A percentile compares a stretch with the other conserved stretches of the same genome.
phyloP scores from a whole-genome alignment of 2,329 filamentous ascomycete genomes.

The Verticillium nonalfalfae region DNA sequence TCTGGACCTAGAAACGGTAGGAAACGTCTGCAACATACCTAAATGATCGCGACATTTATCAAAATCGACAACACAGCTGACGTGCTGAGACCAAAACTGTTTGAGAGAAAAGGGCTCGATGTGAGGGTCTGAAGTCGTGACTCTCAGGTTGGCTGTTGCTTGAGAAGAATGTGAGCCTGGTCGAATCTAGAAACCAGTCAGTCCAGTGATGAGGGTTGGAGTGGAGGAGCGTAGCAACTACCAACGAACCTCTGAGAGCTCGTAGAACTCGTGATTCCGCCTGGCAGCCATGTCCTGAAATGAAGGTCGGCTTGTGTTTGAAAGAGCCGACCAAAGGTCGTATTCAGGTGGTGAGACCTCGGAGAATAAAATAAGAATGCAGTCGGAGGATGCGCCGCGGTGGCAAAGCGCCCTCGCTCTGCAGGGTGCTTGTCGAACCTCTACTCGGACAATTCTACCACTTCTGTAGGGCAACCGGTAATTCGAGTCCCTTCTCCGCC shows the following conservation, averaged over 20 bases:
- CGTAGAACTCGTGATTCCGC: not conserved
- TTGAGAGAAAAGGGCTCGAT: not conserved
- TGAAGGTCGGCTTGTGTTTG: not conserved
- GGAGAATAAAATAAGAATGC: slow-evolving; percentile 2
- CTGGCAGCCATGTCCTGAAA: not conserved
- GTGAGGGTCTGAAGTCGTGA: not conserved
- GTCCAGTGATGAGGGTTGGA: not conserved
- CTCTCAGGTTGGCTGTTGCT: not conserved
- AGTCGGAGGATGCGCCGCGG: not conserved
- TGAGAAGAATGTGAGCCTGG: not conserved
- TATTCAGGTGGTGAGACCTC: not conserved
- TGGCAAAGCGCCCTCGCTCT: not conserved
- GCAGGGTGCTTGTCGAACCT: not conserved
- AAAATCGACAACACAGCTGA: slow-evolving; percentile 43
- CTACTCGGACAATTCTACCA: not conserved
- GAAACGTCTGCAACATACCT: slow-evolving; percentile 26
- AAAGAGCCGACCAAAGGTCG: not conserved
- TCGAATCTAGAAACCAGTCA: not conserved
- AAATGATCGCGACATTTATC: slow-evolving; percentile 47
- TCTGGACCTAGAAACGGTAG: not conserved
- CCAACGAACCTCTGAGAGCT: not conserved
- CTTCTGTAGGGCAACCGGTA: not conserved
- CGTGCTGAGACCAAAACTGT: slow-evolving; percentile 39
- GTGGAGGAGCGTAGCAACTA: not conserved
- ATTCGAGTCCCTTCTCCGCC: not conserved